These are phyloP conservation scores for Ustilago vetiveriae DNA, from an alignment of 1,284 basidiomycete species.

Conservation along the genomic window DNA sequence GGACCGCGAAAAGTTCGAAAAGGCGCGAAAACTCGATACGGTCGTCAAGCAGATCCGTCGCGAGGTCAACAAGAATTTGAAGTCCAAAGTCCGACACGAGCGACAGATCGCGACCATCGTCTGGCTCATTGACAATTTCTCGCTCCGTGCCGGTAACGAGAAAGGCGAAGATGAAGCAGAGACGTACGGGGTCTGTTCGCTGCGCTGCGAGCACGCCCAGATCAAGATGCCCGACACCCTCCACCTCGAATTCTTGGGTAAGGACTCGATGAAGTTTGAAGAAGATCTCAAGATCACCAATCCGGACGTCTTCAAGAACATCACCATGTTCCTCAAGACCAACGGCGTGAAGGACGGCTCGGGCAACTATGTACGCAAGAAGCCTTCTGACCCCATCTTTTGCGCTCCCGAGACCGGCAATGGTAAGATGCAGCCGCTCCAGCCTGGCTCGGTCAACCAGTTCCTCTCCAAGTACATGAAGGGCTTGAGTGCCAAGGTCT, in stretches of 20 bases:
- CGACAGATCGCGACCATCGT: conserved; percentile 66
- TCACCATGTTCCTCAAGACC: conserved; percentile 63
- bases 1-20: conserved; percentile 66
- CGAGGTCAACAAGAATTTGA: conserved; percentile 60
- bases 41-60: conserved; percentile 60
- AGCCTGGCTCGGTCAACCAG: conserved; percentile 62
- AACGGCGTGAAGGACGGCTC: conserved; percentile 56
- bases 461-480: conserved; percentile 65
- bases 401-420: conserved; percentile 67
- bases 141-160: conserved; percentile 66
- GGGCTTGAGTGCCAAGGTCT: conserved; percentile 66
- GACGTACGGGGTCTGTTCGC: conserved; percentile 66
- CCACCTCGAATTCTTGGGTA: conserved; percentile 65
- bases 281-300: conserved; percentile 61
- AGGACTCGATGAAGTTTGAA: conserved; percentile 67
- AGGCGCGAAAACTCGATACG: conserved; percentile 63
- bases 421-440: conserved; percentile 51
- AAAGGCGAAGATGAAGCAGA: conserved; percentile 67
- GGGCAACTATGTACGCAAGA: conserved; percentile 82
- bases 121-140: conserved; percentile 67
- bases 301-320: conserved; percentile 64
- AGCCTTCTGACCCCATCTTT: conserved; percentile 87
- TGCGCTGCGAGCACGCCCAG: conserved; percentile 64
- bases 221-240: conserved; percentile 58
- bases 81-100: conserved; percentile 60